A percentile compares a stretch with the other conserved stretches of the same genome.
Evolutionary conservation across 2,329 filamentous ascomycete species (phyloP).

Genomic region (Epichloe typhina): DNA sequence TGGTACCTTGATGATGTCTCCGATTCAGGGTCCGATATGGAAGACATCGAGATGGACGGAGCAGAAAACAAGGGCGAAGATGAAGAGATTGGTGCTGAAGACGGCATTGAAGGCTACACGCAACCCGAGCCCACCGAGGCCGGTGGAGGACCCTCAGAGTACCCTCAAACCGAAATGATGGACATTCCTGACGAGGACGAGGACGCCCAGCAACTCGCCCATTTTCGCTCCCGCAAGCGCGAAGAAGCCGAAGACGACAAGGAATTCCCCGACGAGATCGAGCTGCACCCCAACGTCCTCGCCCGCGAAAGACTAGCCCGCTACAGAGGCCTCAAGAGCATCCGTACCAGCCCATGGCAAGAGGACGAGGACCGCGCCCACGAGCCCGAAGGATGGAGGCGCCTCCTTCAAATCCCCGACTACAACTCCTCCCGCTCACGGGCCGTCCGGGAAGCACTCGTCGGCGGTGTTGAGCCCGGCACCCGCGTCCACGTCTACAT

Average conservation of each 20-base stretch:
- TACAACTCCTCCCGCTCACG: constrained; percentile 74
- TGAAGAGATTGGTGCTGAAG: constrained; percentile 56
- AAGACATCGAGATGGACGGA: constrained; percentile 43
- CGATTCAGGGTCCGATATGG: constrained; percentile 74
- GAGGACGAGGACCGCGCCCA: constrained; percentile 74
- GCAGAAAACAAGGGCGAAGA: constrained; percentile 45
- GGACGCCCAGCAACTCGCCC: constrained; percentile 61
- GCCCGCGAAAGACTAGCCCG: constrained; percentile 74
- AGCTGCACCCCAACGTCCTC: constrained; percentile 75
- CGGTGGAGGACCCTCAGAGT: constrained; percentile 68
- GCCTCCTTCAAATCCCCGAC: constrained; percentile 76
- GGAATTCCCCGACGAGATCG: constrained; percentile 95
- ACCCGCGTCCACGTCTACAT: constrained; percentile 74
- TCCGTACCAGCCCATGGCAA: constrained; percentile 80
- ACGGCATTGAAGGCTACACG: constrained; percentile 62
- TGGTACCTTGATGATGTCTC: constrained; percentile 82
- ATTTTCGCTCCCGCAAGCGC: constrained; percentile 65
- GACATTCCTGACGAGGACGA: constrained; percentile 73
- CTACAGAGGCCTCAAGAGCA: constrained; percentile 84
- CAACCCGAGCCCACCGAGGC: constrained; percentile 59
- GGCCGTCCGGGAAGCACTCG: constrained; percentile 65
- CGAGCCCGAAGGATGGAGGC: constrained; percentile 80
- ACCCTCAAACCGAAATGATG: constrained; percentile 89
- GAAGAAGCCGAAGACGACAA: constrained; percentile 79
- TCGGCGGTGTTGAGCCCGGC: constrained; percentile 77